Evolutionary conservation across 768 basidiomycete genomes (phyloP), one percentile per base, ranked within the genome.

Genomic region (Macrolepiota dolichaula): DNA sequence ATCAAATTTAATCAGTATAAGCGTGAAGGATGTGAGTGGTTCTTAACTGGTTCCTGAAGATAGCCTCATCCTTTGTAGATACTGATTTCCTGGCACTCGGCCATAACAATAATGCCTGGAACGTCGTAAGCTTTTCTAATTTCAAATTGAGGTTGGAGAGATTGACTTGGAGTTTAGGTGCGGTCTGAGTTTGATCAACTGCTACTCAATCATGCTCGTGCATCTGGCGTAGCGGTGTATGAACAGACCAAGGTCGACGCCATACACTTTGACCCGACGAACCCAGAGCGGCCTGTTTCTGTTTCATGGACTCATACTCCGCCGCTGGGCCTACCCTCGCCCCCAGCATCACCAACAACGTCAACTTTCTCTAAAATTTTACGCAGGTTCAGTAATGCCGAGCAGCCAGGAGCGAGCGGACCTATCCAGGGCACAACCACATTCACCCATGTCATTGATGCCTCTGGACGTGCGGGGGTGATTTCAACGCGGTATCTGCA

Each of bases 371-470:
- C 70, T 3, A 61, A 51, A 49, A 25, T 61, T 22, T 40, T 61
- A 11, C 32, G 36, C 22, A 64, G 64, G 62, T 69, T 70, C 37
- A 52, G 64, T 59, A 61, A 51, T 38, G 55, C 46, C 51, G 59
- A 44, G 46, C 57, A 19, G 22, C 59, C 36, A 29, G 57, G 22
- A 37, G 66, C 35, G 11, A 50, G 36, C 24, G 63, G 25, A 13
- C 51, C 70, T 1, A 65, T 77, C 37, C 76, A 74, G 9, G 83
- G 86, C 10, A 77, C 77, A 27, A 88, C 86, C 15, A 76, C 77
- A 1, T 92, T 91, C 60, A 81, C 84, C 47, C 84, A 86, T 65
- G 70, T 92, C 25, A 80, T 92, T 22, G 90, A 92, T 68, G 90
- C 89, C 7, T 85, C 85, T 13, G 90, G 90, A 42, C 83, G 90